Conservation (phyloP, 2,329 filamentous ascomycete species). For the Exophiala dermatitidis region DNA sequence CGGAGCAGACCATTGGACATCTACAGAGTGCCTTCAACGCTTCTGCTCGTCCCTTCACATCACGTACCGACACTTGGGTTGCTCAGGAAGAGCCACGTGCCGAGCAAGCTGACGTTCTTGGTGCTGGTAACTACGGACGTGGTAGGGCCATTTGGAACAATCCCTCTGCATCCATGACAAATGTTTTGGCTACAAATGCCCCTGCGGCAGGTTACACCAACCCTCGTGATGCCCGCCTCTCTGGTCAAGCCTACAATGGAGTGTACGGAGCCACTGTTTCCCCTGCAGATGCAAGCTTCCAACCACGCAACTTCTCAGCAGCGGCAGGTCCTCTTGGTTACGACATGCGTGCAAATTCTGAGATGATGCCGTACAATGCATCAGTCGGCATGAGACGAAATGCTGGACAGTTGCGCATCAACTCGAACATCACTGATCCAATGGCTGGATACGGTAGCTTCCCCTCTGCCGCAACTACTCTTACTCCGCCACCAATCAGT, state of each 20-base stretch:
- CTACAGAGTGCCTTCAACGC: slow-evolving; percentile 49
- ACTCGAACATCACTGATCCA: slow-evolving; percentile 16
- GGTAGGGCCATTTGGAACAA: slow-evolving; percentile 32
- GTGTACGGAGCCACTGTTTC: slow-evolving; percentile 21
- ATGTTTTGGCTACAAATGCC: slow-evolving; percentile 16
- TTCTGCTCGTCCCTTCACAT: slow-evolving; percentile 39
- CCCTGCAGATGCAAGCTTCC: slow-evolving; percentile 15
- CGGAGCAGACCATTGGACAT: slow-evolving; percentile 45
- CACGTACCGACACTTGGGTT: slow-evolving; percentile 40
- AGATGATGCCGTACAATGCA: slow-evolving; percentile 15
- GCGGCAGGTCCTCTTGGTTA: slow-evolving; percentile 12
- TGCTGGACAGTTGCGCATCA: slow-evolving; percentile 17
- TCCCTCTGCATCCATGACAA: slow-evolving; percentile 15
- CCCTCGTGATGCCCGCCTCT: slow-evolving; percentile 18
- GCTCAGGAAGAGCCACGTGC: slow-evolving; percentile 39
- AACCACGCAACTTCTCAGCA: slow-evolving; percentile 3
- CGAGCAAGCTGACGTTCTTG: slow-evolving; percentile 39
- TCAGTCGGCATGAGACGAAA: slow-evolving; percentile 20
- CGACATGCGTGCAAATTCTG: slow-evolving; percentile 15
- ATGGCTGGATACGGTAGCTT: slow-evolving; percentile 15
- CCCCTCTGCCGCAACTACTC: slow-evolving; percentile 10
- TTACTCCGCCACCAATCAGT: slow-evolving; percentile 23
- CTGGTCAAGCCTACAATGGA: slow-evolving; percentile 20
- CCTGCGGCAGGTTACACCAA: slow-evolving; percentile 11
- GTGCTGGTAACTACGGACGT: slow-evolving; percentile 35